These are phyloP conservation scores for Cryphonectria carpinicola DNA, from an alignment of 2,329 filamentous ascomycete genomes.

Conservation along the genomic window DNA sequence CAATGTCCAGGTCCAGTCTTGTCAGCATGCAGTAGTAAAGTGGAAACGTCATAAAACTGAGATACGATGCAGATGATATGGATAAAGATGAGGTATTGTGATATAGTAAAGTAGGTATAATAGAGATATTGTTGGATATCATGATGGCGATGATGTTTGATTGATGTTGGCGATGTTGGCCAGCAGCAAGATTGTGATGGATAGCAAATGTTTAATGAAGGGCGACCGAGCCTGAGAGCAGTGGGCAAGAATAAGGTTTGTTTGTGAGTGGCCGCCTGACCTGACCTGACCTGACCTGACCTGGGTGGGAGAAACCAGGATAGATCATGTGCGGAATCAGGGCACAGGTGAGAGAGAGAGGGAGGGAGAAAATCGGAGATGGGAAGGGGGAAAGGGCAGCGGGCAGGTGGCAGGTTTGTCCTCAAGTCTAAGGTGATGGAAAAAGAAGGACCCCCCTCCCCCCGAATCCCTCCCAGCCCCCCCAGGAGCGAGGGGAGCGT, in stretches of 20 bases:
- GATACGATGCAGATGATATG: neutral
- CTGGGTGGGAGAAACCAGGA: neutral
- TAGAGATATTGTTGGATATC: neutral
- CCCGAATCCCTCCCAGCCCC: neutral
- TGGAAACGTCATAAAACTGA: neutral
- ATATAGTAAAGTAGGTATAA: neutral
- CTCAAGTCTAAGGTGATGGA: neutral
- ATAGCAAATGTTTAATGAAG: constrained; percentile 2
- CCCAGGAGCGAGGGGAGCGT: constrained; percentile 1
- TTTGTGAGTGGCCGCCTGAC: neutral
- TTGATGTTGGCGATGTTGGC: constrained; percentile 1
- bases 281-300: neutral
- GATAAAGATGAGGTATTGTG: neutral
- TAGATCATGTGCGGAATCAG: constrained; percentile 1
- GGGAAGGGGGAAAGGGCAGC: neutral
- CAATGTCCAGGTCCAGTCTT: neutral
- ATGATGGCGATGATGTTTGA: neutral
- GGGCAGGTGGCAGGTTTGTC: neutral
- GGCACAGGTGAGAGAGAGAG: neutral
- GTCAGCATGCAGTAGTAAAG: neutral
- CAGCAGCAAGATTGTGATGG: constrained; percentile 1
- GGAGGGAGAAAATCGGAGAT: neutral
- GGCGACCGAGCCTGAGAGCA: neutral
- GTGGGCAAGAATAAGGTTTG: constrained; percentile 1
- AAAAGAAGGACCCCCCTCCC: neutral